Percentiles rank a stretch among this genome's conserved stretches.
These are phyloP conservation scores for Euphorbia celastroides DNA, from an alignment of 441 rosid genomes.

Conservation along the genomic window DNA sequence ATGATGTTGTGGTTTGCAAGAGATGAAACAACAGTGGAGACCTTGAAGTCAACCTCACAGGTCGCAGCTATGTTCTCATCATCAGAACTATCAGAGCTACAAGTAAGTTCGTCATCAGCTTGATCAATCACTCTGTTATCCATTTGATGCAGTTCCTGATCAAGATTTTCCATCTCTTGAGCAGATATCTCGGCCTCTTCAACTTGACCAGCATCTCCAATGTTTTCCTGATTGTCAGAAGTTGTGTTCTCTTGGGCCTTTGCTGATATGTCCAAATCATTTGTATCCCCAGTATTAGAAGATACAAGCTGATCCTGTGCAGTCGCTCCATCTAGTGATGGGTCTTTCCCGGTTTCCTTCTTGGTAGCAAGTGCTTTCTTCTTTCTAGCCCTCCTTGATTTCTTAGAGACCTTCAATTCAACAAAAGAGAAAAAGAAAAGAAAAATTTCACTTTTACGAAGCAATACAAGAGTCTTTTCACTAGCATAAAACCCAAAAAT, in stretches of 20 bases:
- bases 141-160: constrained; percentile 27
- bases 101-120: constrained; percentile 37
- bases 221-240: constrained; percentile 33
- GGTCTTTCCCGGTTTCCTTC: constrained; percentile 38
- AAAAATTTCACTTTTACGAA: constrained; percentile 12
- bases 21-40: constrained; percentile 70
- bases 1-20: constrained; percentile 79
- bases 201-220: constrained; percentile 18
- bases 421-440: constrained; percentile 18
- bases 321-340: constrained; percentile 31
- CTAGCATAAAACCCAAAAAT: neutral
- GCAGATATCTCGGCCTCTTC: constrained; percentile 35
- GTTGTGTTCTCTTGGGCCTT: constrained; percentile 27
- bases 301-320: constrained; percentile 31
- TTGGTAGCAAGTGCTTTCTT: constrained; percentile 34
- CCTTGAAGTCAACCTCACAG: constrained; percentile 91
- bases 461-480: constrained; percentile 6
- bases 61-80: constrained; percentile 55
- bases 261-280: constrained; percentile 23
- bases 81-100: constrained; percentile 52
- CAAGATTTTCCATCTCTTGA: constrained; percentile 28
- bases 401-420: constrained; percentile 72
- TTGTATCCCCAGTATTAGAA: constrained; percentile 29
- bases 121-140: constrained; percentile 30
- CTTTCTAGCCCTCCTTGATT: constrained; percentile 68